Conservation (phyloP, 768 basidiomycete genomes). For the Pleurotus tuoliensis region DNA sequence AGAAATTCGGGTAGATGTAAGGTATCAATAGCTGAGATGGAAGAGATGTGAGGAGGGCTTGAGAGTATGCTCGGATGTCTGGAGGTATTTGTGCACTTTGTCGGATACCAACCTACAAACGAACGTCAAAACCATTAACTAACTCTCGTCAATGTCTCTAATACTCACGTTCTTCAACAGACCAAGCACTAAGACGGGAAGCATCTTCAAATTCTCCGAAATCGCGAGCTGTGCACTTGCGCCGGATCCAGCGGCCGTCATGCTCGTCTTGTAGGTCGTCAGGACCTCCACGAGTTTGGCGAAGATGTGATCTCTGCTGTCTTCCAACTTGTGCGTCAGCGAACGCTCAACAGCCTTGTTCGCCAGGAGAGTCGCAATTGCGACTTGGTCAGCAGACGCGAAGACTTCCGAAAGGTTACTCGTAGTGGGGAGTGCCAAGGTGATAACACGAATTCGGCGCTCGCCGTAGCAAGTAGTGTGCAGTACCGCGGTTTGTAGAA, state of each 20-base stretch:
- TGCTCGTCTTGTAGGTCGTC: constrained; percentile 88
- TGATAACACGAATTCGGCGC: constrained; percentile 88
- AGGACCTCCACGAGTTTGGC: constrained; percentile 85
- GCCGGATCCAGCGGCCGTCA: constrained; percentile 91
- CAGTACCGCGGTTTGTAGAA: constrained; percentile 90
- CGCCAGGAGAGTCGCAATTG: constrained; percentile 77
- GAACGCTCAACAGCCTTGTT: constrained; percentile 93
- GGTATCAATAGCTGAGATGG: constrained; percentile 90
- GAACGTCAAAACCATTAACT: not conserved
- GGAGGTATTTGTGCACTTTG: constrained; percentile 97
- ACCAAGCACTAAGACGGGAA: constrained; percentile 87
- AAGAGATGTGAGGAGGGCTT: constrained; percentile 84
- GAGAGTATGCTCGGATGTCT: constrained; percentile 93
- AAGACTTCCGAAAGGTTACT: constrained; percentile 86
- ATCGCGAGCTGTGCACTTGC: constrained; percentile 92
- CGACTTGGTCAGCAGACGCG: constrained; percentile 86
- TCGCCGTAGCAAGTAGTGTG: constrained; percentile 94
- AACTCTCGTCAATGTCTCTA: not conserved
- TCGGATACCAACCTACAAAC: constrained; percentile 77
- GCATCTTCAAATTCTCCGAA: constrained; percentile 90
- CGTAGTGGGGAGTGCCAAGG: constrained; percentile 83
- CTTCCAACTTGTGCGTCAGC: constrained; percentile 82
- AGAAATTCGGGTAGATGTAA: constrained; percentile 94
- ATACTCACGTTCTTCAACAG: constrained; percentile 85
- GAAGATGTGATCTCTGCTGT: constrained; percentile 79